Percentiles rank a stretch among this genome's conserved stretches.
phyloP scores from a whole-genome alignment of 257 asterid genomes.

The Solanum medicagineum region DNA sequence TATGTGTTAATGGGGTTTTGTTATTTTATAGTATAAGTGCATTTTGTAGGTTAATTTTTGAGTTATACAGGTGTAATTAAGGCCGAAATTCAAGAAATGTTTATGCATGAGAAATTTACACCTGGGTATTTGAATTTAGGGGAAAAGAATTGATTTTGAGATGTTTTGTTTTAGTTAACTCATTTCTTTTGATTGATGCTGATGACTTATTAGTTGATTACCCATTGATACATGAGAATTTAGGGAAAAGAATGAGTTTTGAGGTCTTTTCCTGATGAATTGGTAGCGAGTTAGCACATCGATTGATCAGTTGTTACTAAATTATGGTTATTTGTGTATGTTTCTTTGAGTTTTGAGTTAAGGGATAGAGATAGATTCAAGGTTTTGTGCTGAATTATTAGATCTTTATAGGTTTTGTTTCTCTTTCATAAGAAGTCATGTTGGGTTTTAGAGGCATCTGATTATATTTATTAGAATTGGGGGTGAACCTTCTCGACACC shows the following conservation, averaged over 20 bases:
- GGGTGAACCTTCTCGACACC: not conserved
- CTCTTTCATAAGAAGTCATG: not conserved
- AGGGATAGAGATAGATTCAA: not conserved
- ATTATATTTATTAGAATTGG: not conserved
- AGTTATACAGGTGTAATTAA: slow-evolving; percentile 23
- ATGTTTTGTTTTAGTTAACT: not conserved
- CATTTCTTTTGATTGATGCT: not conserved
- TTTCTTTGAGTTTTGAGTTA: not conserved
- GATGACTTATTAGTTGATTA: not conserved
- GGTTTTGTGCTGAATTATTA: not conserved
- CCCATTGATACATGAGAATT: not conserved
- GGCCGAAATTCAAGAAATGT: slow-evolving; percentile 13
- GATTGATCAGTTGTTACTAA: not conserved
- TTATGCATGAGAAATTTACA: slow-evolving; percentile 1
- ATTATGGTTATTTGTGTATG: not conserved
- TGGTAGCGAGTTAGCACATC: not conserved
- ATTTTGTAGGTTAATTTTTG: not conserved
- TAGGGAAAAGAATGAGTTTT: not conserved
- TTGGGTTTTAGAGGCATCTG: not conserved
- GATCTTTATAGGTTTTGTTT: not conserved
- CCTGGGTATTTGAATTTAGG: not conserved
- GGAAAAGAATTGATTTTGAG: not conserved
- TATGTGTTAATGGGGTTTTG: not conserved
- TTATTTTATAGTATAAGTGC: not conserved
- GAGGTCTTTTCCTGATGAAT: not conserved